Percentiles rank a stretch among this genome's conserved stretches.
Evolutionary conservation across 306 rosid genomes (phyloP).

Genomic region (Alnus glutinosa): DNA sequence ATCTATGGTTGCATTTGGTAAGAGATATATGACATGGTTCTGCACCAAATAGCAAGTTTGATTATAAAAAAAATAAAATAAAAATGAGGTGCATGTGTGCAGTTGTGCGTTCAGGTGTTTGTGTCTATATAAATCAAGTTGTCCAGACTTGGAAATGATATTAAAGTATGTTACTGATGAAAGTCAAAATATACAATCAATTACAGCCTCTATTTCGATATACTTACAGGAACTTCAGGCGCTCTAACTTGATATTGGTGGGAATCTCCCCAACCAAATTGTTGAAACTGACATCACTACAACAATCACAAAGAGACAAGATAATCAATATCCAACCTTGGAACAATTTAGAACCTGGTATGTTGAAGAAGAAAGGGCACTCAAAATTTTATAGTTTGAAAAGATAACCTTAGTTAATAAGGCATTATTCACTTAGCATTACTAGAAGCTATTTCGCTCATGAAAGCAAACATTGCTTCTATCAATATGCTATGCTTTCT

Average conservation of each 20-base stretch:
- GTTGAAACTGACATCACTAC: slow-evolving; percentile 88
- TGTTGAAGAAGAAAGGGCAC: not conserved
- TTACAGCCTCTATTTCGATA: not conserved
- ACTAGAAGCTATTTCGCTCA: not conserved
- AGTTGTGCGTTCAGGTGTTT: not conserved
- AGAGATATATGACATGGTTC: not conserved
- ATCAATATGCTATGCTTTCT: not conserved
- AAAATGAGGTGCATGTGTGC: not conserved
- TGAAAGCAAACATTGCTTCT: not conserved
- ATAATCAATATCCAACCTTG: slow-evolving; percentile 16
- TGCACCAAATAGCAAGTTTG: slow-evolving; percentile 10
- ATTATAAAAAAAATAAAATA: not conserved
- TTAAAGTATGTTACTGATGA: not conserved
- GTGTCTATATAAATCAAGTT: not conserved
- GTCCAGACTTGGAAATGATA: not conserved
- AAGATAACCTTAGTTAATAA: not conserved
- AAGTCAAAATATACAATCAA: not conserved
- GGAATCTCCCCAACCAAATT: slow-evolving; percentile 79
- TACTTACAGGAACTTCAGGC: slow-evolving; percentile 66
- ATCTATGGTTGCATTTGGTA: not conserved
- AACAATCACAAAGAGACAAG: slow-evolving; percentile 15
- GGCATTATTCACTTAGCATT: not conserved
- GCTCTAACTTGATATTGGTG: slow-evolving; percentile 26
- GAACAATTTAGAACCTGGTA: not conserved
- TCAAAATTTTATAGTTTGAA: not conserved